A percentile compares a stretch with the other conserved stretches of the same genome.
These are phyloP conservation scores for Ceratocystis alfenasii DNA, from an alignment of 2,329 filamentous ascomycete species.

Conservation along the genomic window DNA sequence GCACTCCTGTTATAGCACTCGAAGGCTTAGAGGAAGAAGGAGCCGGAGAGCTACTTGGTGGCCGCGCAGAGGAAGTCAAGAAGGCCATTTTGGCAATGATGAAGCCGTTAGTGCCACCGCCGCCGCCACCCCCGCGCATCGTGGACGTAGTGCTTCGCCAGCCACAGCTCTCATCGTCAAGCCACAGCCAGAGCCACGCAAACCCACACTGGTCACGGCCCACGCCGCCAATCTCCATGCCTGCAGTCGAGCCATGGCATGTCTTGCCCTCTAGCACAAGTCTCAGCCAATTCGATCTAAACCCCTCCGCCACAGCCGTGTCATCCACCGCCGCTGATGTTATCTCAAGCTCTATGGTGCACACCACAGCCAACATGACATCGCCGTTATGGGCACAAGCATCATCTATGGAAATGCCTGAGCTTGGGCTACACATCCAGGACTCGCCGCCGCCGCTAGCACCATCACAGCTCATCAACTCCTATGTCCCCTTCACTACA, in stretches of 20 bases:
- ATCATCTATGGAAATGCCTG: constrained; percentile 53
- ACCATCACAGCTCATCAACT: constrained; percentile 17
- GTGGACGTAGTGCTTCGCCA: constrained; percentile 72
- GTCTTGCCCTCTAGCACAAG: constrained; percentile 81
- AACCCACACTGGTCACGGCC: constrained; percentile 35
- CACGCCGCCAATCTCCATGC: constrained; percentile 50
- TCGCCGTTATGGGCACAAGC: constrained; percentile 19
- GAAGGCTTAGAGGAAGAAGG: constrained; percentile 96
- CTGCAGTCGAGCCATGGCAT: constrained; percentile 76
- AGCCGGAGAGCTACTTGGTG: constrained; percentile 80
- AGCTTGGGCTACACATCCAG: constrained; percentile 51
- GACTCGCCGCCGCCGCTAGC: constrained; percentile 53
- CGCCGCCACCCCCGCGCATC: constrained; percentile 45
- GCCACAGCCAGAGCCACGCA: constrained; percentile 10
- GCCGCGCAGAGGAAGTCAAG: constrained; percentile 90
- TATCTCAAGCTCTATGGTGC: constrained; percentile 7
- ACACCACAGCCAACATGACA: constrained; percentile 14
- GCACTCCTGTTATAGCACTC: constrained; percentile 74
- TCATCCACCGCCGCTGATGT: constrained; percentile 4
- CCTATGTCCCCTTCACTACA: constrained; percentile 49
- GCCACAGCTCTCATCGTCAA: constrained; percentile 47
- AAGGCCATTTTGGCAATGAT: constrained; percentile 71
- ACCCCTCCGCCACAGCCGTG: constrained; percentile 8
- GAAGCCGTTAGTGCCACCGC: constrained; percentile 73
- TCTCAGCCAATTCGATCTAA: constrained; percentile 44